These are phyloP conservation scores for Chaetomium fimeti DNA, from an alignment of 495 filamentous ascomycete genomes.

Conservation along the genomic window DNA sequence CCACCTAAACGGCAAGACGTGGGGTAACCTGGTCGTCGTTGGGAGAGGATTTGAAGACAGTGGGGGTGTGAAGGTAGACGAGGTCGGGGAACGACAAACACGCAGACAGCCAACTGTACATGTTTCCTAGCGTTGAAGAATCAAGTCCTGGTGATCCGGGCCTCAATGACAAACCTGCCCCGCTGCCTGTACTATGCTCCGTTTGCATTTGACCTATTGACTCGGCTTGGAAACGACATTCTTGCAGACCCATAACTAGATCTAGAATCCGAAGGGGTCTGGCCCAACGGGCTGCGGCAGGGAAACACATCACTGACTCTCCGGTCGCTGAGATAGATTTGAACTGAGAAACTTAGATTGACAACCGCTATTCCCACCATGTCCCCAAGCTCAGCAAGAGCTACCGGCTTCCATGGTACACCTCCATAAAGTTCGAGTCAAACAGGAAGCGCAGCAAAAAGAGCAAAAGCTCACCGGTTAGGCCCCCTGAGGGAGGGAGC, in stretches of 20 bases:
- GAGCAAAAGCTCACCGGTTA: too few relatives aligned
- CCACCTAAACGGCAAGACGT: constrained; percentile 45
- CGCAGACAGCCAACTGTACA: constrained; percentile 22
- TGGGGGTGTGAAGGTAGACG: constrained; percentile 8
- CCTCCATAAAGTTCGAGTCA: too few relatives aligned
- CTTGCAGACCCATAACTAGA: too few relatives aligned
- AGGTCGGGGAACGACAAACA: constrained; percentile 4
- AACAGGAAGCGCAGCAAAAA: too few relatives aligned
- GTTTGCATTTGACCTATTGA: not conserved
- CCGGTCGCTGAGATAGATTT: not conserved
- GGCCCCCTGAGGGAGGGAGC: not conserved
- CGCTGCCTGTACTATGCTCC: not conserved
- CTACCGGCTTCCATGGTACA: not conserved
- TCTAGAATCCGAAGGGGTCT: not conserved
- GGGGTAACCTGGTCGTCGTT: not conserved
- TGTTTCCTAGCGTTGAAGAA: constrained; percentile 30
- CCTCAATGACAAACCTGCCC: not conserved
- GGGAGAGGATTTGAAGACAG: not conserved
- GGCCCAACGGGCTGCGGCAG: not conserved
- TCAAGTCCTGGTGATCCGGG: not conserved
- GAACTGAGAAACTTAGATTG: not conserved
- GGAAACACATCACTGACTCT: not conserved
- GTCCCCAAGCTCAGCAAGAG: not conserved
- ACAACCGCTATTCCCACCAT: not conserved
- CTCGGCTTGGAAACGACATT: not conserved